Evolutionary conservation across 495 filamentous ascomycete genomes (phyloP), one percentile per base, ranked within the genome.

Genomic region (Penicillium dipodomyicola): DNA sequence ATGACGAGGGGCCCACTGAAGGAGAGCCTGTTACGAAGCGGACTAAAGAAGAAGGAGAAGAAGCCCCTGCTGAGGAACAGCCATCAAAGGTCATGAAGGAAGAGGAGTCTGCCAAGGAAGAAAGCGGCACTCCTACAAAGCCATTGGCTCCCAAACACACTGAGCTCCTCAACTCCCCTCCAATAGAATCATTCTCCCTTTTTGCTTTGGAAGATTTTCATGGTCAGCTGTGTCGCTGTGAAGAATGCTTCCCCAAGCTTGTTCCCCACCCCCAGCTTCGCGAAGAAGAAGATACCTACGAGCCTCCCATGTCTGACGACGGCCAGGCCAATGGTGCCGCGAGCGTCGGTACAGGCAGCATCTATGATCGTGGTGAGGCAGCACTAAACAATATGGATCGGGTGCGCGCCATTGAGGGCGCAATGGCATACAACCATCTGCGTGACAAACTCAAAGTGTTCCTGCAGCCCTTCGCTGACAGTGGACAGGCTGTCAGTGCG

Each of bases 341-440:
- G 50, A 88, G 84, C 51, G 77, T 77, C 1, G 83, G 83, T 30
- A 83, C 83, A 0, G 88, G 87, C 39, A 93, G 88, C 60, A 72
- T 97, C 5, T 83, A 91, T 30, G 92, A 97, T 25, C 87, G 90
- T 19, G 94, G 93, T 39, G 93, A 97, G 69, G 89, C 87, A 23
- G 94, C 92, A 0, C 78, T 98, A 27, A 90, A 83, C 69, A 92
- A 88, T 58, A 84, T 98, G 19, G 94, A 97, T 68, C 86, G 94
- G 3, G 92, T 97, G 17, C 77, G 86, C 19, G 94, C 94, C 4
- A 96, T 98, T 59, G 92, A 98, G 70, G 94, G 94, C 19, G 93
- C 95, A 11, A 96, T 96, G 91, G 91, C 89, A 12, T 98, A 97
- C 70, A 96, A 96, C 62, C 85, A 94, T 59, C 81, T 98, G 20